Evolutionary conservation across 2,329 filamentous ascomycete species (phyloP), one percentile per base, ranked within the genome.

Genomic region (Paraphoma sp.): DNA sequence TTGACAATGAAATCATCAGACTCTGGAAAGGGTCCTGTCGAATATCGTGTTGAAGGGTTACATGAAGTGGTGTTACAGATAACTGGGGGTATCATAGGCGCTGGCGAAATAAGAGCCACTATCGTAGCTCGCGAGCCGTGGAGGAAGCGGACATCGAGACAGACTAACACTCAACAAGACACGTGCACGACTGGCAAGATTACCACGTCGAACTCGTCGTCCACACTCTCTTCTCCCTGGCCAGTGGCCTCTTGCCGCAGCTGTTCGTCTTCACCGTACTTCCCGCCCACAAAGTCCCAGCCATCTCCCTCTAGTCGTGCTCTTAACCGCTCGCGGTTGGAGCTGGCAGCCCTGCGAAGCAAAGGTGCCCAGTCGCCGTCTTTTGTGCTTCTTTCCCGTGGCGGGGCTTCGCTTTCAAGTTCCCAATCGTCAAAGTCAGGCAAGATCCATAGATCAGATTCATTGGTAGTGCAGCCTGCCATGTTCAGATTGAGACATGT

Each of bases 121-220:
- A 12, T 10, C 51, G 38, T 53, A 7, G 43, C 2, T 47, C 44
- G 36, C 47, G 23, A 18, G 18, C 12, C 11, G 40, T 40, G 30
- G 10, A 11, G 14, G 10, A 28, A 36, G 33, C 29, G n/a, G 31
- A 30, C 44, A 31, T 12, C 40, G 51, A 33, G 51, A 36, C 6
- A 31, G 28, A 30, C 12, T 5, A 23, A 23, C 23, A 5, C 5
- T 49, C 57, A 64, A 40, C 53, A 67, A 28, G 62, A 52, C 11
- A 56, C 56, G 17, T 48, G 38, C 30, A 59, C 43, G 18, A 59
- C 47, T 12, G 63, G 56, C 46, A 74, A 43, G 18, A 75, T 60
- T 16, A 75, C 69, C 1, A 76, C 69, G 29, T 76, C 73, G 33
- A 75, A 74, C 50, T 75, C 73, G 18, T 74, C 70, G 29, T 76